Conservation (phyloP, 2,329 filamentous ascomycete genomes). For the Pezicula rhizophila region DNA sequence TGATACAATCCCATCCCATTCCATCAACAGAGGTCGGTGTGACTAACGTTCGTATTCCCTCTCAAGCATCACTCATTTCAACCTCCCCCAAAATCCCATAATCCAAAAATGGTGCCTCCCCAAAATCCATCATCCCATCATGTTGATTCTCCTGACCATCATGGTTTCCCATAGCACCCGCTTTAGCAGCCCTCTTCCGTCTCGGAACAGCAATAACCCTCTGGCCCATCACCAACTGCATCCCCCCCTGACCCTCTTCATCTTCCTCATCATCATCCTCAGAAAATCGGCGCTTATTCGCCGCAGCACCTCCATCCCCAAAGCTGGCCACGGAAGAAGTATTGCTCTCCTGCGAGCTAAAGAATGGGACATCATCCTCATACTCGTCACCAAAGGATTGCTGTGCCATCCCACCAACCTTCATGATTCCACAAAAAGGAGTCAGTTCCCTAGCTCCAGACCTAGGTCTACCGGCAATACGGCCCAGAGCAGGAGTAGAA, state of each 20-base stretch:
- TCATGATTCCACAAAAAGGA: constrained; percentile 77
- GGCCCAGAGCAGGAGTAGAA: constrained; percentile 13
- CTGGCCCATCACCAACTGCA: constrained; percentile 18
- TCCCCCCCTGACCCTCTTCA: constrained; percentile 1
- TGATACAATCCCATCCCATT: no score
- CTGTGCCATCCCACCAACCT: constrained; percentile 64
- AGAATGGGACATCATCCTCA: constrained; percentile 17
- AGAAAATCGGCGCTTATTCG: constrained; percentile 20
- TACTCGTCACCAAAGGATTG: constrained; percentile 27
- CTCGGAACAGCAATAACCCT: constrained; percentile 16
- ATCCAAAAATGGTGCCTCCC: constrained; percentile 62
- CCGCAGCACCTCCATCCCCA: constrained; percentile 1
- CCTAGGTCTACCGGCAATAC: constrained; percentile 5
- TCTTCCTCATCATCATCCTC: constrained; percentile 20
- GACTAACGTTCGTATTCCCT: no score
- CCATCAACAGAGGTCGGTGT: no score
- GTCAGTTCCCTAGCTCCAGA: constrained; percentile 54
- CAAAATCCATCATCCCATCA: constrained; percentile 46
- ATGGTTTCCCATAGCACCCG: constrained; percentile 16
- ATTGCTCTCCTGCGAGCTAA: constrained; percentile 20
- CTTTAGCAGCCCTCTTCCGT: constrained; percentile 19
- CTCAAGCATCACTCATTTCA: constrained; percentile 25
- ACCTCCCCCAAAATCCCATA: constrained; percentile 22
- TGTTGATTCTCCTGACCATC: constrained; percentile 40
- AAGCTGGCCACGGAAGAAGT: constrained; percentile 13